Evolutionary conservation across 176 grass and related monocot genomes (phyloP).

Genomic region (Triticum monococcum): DNA sequence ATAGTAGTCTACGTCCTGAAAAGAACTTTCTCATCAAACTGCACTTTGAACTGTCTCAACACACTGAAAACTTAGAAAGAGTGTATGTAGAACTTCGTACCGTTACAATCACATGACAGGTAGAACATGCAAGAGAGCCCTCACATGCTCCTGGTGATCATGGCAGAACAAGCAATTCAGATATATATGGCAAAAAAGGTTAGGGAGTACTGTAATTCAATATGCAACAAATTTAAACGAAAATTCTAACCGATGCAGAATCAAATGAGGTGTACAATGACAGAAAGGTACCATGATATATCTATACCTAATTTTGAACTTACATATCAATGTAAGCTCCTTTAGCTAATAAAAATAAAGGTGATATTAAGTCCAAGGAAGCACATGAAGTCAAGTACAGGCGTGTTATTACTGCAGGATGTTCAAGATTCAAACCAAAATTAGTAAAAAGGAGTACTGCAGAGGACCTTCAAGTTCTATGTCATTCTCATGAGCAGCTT

Average conservation of each 20-base stretch:
- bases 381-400: neutral
- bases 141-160: constrained; percentile 79
- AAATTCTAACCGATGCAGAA: neutral
- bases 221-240: constrained; percentile 1
- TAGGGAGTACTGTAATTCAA: neutral
- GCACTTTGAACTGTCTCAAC: constrained; percentile 12
- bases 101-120: constrained; percentile 91
- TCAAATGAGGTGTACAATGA: neutral
- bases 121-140: constrained; percentile 93
- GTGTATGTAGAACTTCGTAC: constrained; percentile 38
- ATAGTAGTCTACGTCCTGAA: constrained; percentile 80
- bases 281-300: neutral
- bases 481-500: constrained; percentile 95
- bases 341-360: constrained; percentile 16
- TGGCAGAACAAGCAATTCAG: constrained; percentile 22
- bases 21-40: constrained; percentile 38
- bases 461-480: constrained; percentile 86
- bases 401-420: neutral
- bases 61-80: neutral
- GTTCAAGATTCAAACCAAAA: neutral
- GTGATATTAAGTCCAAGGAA: constrained; percentile 6
- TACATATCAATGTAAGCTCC: neutral
- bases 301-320: neutral
- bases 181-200: neutral
- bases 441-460: neutral